Evolutionary conservation across 108 stramenopile species (phyloP).

Genomic region (Nannochloropsis oceanica): DNA sequence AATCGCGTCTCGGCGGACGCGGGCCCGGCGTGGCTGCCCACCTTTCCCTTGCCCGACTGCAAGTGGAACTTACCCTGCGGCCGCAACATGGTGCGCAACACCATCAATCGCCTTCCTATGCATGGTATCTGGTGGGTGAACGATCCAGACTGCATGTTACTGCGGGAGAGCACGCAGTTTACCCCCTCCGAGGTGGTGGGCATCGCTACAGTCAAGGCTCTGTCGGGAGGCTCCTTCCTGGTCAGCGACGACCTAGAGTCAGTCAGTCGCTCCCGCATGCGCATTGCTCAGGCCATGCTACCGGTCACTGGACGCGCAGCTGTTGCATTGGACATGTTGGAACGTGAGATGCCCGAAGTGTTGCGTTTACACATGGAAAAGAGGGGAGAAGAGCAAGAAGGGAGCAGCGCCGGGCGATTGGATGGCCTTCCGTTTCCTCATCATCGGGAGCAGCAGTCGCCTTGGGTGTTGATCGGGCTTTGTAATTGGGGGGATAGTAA

Average conservation of each 20-base stretch:
- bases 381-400: slow-evolving; percentile 4
- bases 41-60: slow-evolving; percentile 62
- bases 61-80: slow-evolving; percentile 73
- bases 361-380: neutral
- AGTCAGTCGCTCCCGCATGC: slow-evolving; percentile 46
- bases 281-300: slow-evolving; percentile 54
- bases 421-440: neutral
- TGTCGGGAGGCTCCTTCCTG: slow-evolving; percentile 78
- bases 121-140: slow-evolving; percentile 83
- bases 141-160: slow-evolving; percentile 78
- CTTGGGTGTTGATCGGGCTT: slow-evolving; percentile 66
- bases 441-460: slow-evolving; percentile 56
- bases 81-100: slow-evolving; percentile 70
- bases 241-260: slow-evolving; percentile 70
- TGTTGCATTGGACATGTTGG: slow-evolving; percentile 12
- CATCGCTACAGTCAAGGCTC: slow-evolving; percentile 66
- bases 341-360: slow-evolving; percentile 1
- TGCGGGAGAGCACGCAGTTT: slow-evolving; percentile 64
- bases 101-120: slow-evolving; percentile 56
- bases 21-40: slow-evolving; percentile 71
- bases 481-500: slow-evolving; percentile 60
- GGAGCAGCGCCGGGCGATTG: neutral
- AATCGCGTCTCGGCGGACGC: slow-evolving; percentile 76
- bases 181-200: slow-evolving; percentile 63
- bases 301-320: slow-evolving; percentile 49